A percentile compares a stretch with the other conserved stretches of the same genome.
phyloP scores from a whole-genome alignment of 805 yeast species.

The Wickerhamomyces sydowiorum region DNA sequence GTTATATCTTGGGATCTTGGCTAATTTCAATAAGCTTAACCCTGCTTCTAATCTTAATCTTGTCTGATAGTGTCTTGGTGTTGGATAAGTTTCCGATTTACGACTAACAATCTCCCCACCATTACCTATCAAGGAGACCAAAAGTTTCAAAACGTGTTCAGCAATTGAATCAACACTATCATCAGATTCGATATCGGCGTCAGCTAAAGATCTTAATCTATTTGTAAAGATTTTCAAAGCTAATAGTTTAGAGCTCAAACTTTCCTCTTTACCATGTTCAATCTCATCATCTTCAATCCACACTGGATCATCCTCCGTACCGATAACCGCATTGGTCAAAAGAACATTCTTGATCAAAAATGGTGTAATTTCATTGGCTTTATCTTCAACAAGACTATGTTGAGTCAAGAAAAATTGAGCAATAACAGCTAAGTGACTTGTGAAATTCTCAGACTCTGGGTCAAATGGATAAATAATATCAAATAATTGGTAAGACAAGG shows the following conservation, averaged over 20 bases:
- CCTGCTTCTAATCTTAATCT: constrained; percentile 69
- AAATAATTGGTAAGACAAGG: constrained; percentile 33
- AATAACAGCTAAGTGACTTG: constrained; percentile 53
- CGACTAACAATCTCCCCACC: constrained; percentile 68
- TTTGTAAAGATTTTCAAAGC: constrained; percentile 55
- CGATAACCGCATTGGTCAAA: constrained; percentile 40
- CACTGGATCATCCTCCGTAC: constrained; percentile 25
- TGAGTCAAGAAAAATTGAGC: constrained; percentile 50
- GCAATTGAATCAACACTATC: constrained; percentile 38
- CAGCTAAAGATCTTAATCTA: constrained; percentile 38
- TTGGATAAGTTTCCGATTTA: constrained; percentile 41
- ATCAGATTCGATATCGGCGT: constrained; percentile 26
- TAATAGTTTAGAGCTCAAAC: constrained; percentile 42
- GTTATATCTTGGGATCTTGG: constrained; percentile 47
- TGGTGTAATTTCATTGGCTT: constrained; percentile 53
- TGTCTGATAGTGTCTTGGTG: constrained; percentile 58
- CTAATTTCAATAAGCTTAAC: constrained; percentile 53
- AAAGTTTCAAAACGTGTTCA: constrained; percentile 60
- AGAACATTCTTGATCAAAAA: constrained; percentile 58
- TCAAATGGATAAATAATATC: constrained; percentile 46
- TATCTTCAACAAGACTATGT: constrained; percentile 43
- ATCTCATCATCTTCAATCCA: constrained; percentile 46
- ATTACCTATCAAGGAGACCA: constrained; percentile 60
- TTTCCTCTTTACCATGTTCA: constrained; percentile 24
- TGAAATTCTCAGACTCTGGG: constrained; percentile 30